Evolutionary conservation across 2,329 filamentous ascomycete genomes (phyloP).

Genomic region (Trichoderma polysporum): DNA sequence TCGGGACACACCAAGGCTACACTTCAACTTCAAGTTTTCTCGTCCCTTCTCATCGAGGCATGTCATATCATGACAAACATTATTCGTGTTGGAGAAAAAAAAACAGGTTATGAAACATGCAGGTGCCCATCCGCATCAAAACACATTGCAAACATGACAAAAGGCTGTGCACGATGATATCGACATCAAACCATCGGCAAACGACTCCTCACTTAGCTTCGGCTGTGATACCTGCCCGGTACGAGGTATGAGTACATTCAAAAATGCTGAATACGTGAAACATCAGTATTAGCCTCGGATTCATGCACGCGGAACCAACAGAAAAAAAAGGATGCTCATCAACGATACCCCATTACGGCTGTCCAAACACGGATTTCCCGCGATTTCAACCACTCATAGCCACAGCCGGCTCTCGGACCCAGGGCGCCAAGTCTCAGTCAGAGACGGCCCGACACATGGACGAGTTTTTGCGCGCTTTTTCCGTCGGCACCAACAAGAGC

Average conservation of each 20-base stretch:
- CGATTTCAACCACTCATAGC: constrained; percentile 1
- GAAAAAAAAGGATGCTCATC: not conserved
- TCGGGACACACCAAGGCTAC: not conserved
- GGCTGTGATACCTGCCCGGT: not conserved
- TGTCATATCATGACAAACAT: not conserved
- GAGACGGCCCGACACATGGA: constrained; percentile 18
- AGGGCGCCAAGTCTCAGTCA: constrained; percentile 18
- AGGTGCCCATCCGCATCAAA: not conserved
- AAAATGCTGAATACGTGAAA: not conserved
- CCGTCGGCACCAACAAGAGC: not conserved
- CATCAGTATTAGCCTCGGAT: not conserved
- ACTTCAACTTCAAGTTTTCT: not conserved
- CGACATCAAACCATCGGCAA: not conserved
- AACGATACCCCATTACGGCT: not conserved
- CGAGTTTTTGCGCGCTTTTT: constrained; percentile 18
- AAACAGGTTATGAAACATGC: constrained; percentile 6
- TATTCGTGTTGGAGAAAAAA: not conserved
- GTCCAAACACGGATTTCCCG: not conserved
- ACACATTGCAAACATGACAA: not conserved
- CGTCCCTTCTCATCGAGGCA: not conserved
- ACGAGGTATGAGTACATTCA: not conserved
- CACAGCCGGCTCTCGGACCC: constrained; percentile 1
- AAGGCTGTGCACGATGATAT: not conserved
- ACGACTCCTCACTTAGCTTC: not conserved
- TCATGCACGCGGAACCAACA: not conserved